Evolutionary conservation across 176 grass and related monocot species (phyloP).

Genomic region (Otatea glauca): DNA sequence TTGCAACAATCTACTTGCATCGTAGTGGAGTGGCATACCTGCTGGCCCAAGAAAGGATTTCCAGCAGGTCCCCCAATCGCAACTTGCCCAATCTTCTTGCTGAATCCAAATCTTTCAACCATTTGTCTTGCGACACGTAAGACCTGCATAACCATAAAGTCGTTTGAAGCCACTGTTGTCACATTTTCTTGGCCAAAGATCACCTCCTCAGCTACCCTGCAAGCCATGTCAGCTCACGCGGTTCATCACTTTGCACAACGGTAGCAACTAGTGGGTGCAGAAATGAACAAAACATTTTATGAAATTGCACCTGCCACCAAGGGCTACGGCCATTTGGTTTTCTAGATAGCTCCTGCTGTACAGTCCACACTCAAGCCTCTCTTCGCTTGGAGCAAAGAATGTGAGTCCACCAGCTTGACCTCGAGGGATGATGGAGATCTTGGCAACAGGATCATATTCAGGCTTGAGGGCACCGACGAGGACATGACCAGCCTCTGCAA

Average conservation of each 20-base stretch:
- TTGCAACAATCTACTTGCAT: not conserved
- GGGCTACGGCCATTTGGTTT: conserved; percentile 99
- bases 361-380: conserved; percentile 87
- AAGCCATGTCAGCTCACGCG: conserved; percentile 14
- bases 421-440: conserved; percentile 97
- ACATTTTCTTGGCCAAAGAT: conserved; percentile 95
- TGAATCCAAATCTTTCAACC: conserved; percentile 98
- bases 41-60: conserved; percentile 98
- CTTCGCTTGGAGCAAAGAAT: conserved; percentile 97
- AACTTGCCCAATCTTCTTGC: conserved; percentile 94
- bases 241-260: not conserved
- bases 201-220: conserved; percentile 98
- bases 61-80: conserved; percentile 89
- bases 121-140: conserved; percentile 97
- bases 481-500: conserved; percentile 93
- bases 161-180: conserved; percentile 93
- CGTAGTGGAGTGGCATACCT: conserved; percentile 61
- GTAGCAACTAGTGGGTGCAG: not conserved
- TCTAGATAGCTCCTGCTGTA: conserved; percentile 89
- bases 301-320: conserved; percentile 77
- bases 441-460: conserved; percentile 94
- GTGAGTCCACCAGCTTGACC: conserved; percentile 49
- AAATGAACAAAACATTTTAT: not conserved
- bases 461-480: conserved; percentile 97
- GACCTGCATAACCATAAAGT: conserved; percentile 98